phyloP scores from a whole-genome alignment of 2,329 filamentous ascomycete species.

The Canariomyces notabilis region DNA sequence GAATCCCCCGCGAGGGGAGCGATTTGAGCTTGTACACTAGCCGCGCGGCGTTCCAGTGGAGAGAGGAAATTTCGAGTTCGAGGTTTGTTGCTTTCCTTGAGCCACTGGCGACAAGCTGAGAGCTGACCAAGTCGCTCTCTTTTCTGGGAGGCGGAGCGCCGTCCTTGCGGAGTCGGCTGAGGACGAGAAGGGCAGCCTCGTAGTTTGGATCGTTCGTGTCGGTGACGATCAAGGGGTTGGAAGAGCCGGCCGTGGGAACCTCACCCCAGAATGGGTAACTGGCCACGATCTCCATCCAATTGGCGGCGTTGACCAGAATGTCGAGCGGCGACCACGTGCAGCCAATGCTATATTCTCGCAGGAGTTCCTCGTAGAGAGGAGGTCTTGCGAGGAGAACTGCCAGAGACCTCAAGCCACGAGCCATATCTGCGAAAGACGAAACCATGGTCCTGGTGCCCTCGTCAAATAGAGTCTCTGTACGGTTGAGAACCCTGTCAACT shows the following conservation, averaged over 20 bases:
- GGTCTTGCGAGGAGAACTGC: conserved; percentile 1
- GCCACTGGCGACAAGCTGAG: neutral
- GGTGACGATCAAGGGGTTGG: conserved; percentile 1
- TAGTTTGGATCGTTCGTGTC: conserved; percentile 9
- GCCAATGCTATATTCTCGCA: conserved; percentile 7
- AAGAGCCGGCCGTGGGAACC: neutral
- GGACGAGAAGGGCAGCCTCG: conserved; percentile 7
- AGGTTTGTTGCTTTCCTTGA: neutral
- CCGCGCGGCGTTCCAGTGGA: conserved; percentile 2
- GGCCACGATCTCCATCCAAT: conserved; percentile 16
- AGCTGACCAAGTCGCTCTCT: neutral
- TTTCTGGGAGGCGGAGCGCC: neutral
- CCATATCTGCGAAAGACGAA: conserved; percentile 5
- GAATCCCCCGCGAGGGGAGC: neutral
- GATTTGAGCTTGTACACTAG: conserved; percentile 1
- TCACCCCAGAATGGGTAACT: conserved; percentile 18
- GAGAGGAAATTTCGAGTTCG: neutral
- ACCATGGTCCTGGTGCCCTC: neutral
- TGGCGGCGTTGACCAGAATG: conserved; percentile 15
- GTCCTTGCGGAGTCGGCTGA: conserved; percentile 5
- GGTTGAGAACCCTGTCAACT: neutral
- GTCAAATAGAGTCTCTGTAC: neutral
- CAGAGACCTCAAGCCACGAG: conserved; percentile 13
- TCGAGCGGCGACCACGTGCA: conserved; percentile 16
- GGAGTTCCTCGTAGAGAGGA: conserved; percentile 15